A percentile compares a stretch with the other conserved stretches of the same genome.
Conservation (phyloP, 305 asterid species). For the Salvia sclarea region DNA sequence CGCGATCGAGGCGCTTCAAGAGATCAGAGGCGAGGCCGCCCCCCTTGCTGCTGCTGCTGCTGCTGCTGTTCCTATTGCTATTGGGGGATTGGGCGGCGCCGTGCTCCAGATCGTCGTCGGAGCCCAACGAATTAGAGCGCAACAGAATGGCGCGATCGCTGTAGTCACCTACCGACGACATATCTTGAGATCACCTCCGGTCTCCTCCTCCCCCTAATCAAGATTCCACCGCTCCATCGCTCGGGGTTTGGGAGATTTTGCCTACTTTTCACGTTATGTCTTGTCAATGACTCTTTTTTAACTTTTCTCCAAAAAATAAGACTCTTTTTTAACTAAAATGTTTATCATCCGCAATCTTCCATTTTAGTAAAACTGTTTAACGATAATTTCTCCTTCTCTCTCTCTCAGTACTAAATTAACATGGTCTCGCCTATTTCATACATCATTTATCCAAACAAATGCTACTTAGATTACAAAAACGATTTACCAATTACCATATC, state of each 20-base stretch:
- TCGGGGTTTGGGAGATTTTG: not conserved
- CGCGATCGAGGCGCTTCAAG: slow-evolving; percentile 78
- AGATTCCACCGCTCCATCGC: slow-evolving; percentile 8
- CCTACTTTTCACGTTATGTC: slow-evolving; percentile 2
- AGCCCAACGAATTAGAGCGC: slow-evolving; percentile 54
- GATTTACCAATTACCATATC: too few relatives aligned
- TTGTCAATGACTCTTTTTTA: not conserved
- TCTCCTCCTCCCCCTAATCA: not conserved
- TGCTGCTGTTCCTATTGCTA: slow-evolving; percentile 31
- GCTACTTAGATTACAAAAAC: too few relatives aligned
- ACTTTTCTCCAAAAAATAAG: too few relatives aligned
- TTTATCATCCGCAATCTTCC: too few relatives aligned
- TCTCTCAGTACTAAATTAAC: too few relatives aligned
- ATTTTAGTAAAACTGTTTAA: too few relatives aligned
- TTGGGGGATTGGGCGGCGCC: slow-evolving; percentile 50
- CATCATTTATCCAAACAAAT: too few relatives aligned
- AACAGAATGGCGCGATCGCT: slow-evolving; percentile 54
- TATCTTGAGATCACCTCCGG: slow-evolving; percentile 19
- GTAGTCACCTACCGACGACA: slow-evolving; percentile 63
- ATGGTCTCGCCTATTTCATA: too few relatives aligned
- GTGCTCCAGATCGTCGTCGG: slow-evolving; percentile 72
- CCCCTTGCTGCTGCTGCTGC: slow-evolving; percentile 40
- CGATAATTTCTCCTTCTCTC: too few relatives aligned
- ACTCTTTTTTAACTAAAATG: too few relatives aligned
- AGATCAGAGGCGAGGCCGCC: slow-evolving; percentile 57